Base-by-base conservation (phyloP, 2,329 filamentous ascomycete species). In the Ophiostoma piceae region DNA sequence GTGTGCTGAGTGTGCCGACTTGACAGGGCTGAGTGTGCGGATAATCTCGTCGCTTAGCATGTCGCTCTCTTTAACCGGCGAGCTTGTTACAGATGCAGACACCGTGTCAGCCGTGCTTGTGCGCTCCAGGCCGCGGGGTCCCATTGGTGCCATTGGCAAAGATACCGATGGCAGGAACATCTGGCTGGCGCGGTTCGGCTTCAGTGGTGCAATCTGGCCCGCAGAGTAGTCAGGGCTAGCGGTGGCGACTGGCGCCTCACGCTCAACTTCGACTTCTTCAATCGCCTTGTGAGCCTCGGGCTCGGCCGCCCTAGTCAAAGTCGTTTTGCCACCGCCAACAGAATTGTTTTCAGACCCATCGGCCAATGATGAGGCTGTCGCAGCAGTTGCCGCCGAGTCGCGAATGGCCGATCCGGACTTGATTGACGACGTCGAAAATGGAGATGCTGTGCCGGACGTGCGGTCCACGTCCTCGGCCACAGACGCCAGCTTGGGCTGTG, bases 21-120 rank as follows among this genome's bases (percentile, higher is more conserved):
- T 79, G 14, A 80, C 76, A 0, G 88, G 84, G 69, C 84, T 88
- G 1, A 94, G 80, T 60, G 87, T 90, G 71, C 86, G 87, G 68
- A 92, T 87, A 69, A 94, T 94, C 74, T 94, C 91, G 71, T 92
- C 89, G 37, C 88, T 84, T 66, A 94, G 77, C 70, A 85, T 83
- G 73, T 94, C 91, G 74, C 86, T 92, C 75, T 92, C 90, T 73
- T 89, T 86, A 71, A 88, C 82, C 39, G 87, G 83, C 0, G 84
- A 80, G 8, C 83, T 82, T 11, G 82, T 82, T 1, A 60, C 66
- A 0, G 83, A 84, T 74, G 84, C 86, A 67, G 82, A 82, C 0
- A 64, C 67, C 0, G 83, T 84, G 74, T 84, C 85, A 66, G 82
- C 77, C 0, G 82, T 84, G 7, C 79, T 76, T 35, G 80, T 78